Evolutionary conservation across 2,329 filamentous ascomycete species (phyloP).

Genomic region (Hysterium pulicare): DNA sequence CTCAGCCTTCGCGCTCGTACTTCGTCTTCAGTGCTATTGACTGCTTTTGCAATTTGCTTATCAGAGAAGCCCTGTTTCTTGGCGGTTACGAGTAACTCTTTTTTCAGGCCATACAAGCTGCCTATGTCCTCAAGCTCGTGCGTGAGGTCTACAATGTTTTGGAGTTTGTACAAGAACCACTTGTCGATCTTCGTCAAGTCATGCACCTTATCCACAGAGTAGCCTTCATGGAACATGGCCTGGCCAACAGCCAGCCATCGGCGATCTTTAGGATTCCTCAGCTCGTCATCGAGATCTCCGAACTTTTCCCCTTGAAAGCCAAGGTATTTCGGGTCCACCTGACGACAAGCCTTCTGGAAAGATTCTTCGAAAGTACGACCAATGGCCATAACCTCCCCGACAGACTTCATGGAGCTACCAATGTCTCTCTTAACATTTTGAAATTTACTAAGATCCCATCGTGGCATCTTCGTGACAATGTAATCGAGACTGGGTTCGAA

Average conservation of each 20-base stretch:
- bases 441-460: slow-evolving; percentile 98
- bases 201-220: slow-evolving; percentile 86
- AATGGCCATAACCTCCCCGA: slow-evolving; percentile 99
- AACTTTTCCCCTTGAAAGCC: slow-evolving; percentile 97
- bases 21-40: slow-evolving; percentile 82
- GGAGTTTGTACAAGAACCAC: slow-evolving; percentile 98
- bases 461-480: slow-evolving; percentile 96
- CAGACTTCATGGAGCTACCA: slow-evolving; percentile 97
- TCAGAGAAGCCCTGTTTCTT: slow-evolving; percentile 99
- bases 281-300: slow-evolving; percentile 83
- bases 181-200: slow-evolving; percentile 98
- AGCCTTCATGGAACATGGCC: slow-evolving; percentile 95
- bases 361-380: slow-evolving; percentile 98
- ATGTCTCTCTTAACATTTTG: slow-evolving; percentile 98
- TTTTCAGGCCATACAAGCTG: slow-evolving; percentile 77
- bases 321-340: slow-evolving; percentile 87
- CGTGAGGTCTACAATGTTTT: slow-evolving; percentile 92
- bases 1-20: slow-evolving; percentile 80
- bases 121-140: slow-evolving; percentile 81
- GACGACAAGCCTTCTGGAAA: slow-evolving; percentile 97
- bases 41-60: slow-evolving; percentile 84
- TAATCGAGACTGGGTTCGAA: slow-evolving; percentile 98
- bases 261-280: slow-evolving; percentile 91
- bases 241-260: slow-evolving; percentile 97
- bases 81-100: slow-evolving; percentile 82